Conservation (phyloP, 2,329 filamentous ascomycete genomes). For the Teratosphaeria zuluensis region DNA sequence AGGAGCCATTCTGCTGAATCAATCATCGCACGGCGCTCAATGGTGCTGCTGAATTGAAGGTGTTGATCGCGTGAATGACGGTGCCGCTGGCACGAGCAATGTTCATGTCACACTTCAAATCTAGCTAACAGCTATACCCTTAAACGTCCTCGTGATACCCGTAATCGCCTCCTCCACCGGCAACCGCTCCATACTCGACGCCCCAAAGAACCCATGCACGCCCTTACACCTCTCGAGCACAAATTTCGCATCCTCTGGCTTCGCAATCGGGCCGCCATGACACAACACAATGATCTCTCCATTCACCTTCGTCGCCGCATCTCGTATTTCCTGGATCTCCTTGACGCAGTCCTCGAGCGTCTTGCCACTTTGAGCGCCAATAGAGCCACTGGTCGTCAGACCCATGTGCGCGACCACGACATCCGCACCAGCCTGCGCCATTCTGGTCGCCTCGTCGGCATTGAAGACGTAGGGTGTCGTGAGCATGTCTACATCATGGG, state of each 20-base stretch:
- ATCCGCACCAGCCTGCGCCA: conserved; percentile 57
- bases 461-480: conserved; percentile 64
- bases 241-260: conserved; percentile 53
- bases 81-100: background rate
- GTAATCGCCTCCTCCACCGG: conserved; percentile 59
- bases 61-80: too few relatives aligned
- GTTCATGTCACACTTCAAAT: background rate
- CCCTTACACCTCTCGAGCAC: conserved; percentile 51
- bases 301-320: conserved; percentile 48
- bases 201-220: conserved; percentile 63
- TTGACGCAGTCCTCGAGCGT: conserved; percentile 54
- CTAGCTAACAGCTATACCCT: conserved; percentile 22
- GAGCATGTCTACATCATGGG: conserved; percentile 50
- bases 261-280: conserved; percentile 60
- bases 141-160: conserved; percentile 47
- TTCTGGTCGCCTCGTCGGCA: conserved; percentile 49
- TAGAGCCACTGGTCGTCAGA: conserved; percentile 51
- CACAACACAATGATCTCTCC: conserved; percentile 56
- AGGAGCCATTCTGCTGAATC: too few relatives aligned
- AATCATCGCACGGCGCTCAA: too few relatives aligned
- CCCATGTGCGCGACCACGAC: conserved; percentile 61
- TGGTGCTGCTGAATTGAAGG: too few relatives aligned
- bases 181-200: conserved; percentile 59
- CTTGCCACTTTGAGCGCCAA: conserved; percentile 54
- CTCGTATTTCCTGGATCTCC: conserved; percentile 53